phyloP scores from a whole-genome alignment of 768 basidiomycete species.

The Rhizopogon vesiculosus region DNA sequence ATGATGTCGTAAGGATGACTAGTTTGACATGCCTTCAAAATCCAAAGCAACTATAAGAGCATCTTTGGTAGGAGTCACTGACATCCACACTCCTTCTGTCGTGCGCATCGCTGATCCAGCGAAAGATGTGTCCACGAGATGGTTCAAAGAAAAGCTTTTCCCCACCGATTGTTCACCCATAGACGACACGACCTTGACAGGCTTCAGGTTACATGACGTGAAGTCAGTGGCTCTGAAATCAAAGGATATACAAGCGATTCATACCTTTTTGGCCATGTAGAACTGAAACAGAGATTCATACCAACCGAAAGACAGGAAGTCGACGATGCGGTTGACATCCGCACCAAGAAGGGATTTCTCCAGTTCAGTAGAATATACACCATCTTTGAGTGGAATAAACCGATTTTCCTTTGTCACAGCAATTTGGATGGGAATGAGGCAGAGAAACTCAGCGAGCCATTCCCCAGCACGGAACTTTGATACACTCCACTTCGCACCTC shows the following conservation, averaged over 20 bases:
- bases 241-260: background rate
- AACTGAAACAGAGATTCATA: constrained; percentile 62
- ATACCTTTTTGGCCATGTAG: constrained; percentile 53
- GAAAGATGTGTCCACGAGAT: constrained; percentile 60
- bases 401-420: constrained; percentile 56
- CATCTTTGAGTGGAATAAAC: constrained; percentile 58
- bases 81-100: constrained; percentile 67
- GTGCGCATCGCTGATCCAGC: constrained; percentile 65
- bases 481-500: constrained; percentile 17
- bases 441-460: constrained; percentile 30
- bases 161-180: constrained; percentile 70
- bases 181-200: constrained; percentile 60
- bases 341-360: constrained; percentile 56
- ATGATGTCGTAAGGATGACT: constrained; percentile 1
- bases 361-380: constrained; percentile 42
- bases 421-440: constrained; percentile 61
- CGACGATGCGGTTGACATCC: constrained; percentile 52
- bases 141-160: constrained; percentile 55
- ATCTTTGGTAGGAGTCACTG: constrained; percentile 55
- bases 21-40: constrained; percentile 45
- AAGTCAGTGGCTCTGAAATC: background rate
- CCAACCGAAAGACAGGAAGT: constrained; percentile 56
- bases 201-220: constrained; percentile 26
- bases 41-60: constrained; percentile 54
- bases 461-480: too few species aligned